Evolutionary conservation across 75 land plant species (phyloP).

Genomic region (Cunninghamia lanceolata): DNA sequence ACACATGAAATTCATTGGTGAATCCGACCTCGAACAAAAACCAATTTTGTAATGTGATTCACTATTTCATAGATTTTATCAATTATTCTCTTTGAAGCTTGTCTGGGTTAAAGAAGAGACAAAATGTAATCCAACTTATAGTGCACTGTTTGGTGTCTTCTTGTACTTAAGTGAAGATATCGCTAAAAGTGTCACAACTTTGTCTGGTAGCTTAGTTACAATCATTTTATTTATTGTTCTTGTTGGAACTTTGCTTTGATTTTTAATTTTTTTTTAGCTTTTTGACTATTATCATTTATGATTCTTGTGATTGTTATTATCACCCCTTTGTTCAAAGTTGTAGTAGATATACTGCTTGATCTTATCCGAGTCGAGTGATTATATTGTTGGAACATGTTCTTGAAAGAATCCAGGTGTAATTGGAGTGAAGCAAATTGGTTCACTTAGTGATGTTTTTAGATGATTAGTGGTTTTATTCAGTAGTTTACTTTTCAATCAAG

Average conservation of each 20-base stretch:
- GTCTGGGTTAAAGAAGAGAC: not conserved
- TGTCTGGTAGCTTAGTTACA: not conserved
- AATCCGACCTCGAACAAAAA: not conserved
- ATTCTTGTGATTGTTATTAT: not conserved
- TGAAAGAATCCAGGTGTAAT: not conserved
- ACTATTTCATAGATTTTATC: not conserved
- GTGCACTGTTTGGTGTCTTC: not conserved
- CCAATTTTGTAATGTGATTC: not conserved
- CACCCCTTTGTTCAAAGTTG: not conserved
- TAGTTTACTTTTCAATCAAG: not conserved
- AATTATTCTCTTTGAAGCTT: not conserved
- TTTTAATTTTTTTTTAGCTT: not conserved
- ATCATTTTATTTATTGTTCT: not conserved
- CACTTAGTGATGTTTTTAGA: not conserved
- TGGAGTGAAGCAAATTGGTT: not conserved
- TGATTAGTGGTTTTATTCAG: not conserved
- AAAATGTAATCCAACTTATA: not conserved
- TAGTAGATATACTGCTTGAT: not conserved
- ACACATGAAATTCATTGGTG: not conserved
- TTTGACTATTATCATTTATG: no score
- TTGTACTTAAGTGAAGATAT: not conserved
- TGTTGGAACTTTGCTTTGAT: not conserved
- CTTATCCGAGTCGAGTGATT: no score
- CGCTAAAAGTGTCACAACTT: not conserved
- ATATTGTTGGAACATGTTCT: not conserved